Evolutionary conservation across 116 monocot species (phyloP).

Genomic region (Iris pallida): DNA sequence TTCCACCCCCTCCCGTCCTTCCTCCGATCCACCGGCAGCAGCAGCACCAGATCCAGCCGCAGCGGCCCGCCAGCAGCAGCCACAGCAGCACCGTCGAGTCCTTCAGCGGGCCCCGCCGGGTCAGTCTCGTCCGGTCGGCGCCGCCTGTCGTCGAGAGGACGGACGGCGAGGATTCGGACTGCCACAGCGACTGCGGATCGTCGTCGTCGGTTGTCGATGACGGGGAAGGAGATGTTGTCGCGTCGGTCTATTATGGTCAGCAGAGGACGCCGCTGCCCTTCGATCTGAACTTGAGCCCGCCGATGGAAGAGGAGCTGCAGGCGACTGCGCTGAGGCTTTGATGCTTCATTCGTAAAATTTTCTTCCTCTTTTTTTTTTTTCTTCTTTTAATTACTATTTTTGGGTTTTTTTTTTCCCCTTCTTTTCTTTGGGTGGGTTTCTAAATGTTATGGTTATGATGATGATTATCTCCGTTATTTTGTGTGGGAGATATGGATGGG

Average conservation of each 20-base stretch:
- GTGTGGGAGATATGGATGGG: no score
- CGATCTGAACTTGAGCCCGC: constrained; percentile 13
- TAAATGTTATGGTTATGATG: no score
- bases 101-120: constrained; percentile 17
- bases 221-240: constrained; percentile 6
- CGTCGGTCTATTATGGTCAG: background rate
- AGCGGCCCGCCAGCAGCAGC: constrained; percentile 14
- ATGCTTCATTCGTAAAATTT: background rate
- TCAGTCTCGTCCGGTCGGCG: background rate
- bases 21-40: background rate
- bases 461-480: no score
- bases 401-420: no score
- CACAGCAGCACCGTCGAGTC: constrained; percentile 23
- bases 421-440: no score
- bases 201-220: constrained; percentile 20
- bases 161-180: background rate
- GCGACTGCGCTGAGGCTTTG: constrained; percentile 9
- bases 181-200: constrained; percentile 29
- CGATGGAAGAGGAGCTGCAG: constrained; percentile 1
- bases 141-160: background rate
- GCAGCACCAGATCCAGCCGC: background rate
- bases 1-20: background rate
- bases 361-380: no score
- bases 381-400: no score
- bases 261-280: constrained; percentile 27